phyloP scores from a whole-genome alignment of 495 filamentous ascomycete genomes.

The Haplographium delicatum region DNA sequence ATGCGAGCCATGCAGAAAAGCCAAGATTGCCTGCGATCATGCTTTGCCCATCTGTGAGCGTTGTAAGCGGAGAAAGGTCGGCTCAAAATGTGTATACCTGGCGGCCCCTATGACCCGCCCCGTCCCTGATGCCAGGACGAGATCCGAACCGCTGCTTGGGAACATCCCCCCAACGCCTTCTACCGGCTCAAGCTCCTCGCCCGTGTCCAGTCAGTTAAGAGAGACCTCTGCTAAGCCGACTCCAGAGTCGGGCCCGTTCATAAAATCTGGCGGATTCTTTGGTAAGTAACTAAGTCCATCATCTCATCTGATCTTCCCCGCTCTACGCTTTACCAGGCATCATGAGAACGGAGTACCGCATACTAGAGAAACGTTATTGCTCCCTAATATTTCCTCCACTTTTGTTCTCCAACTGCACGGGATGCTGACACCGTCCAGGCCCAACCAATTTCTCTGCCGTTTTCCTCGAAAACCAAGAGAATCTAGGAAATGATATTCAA shows the following conservation, averaged over 20 bases:
- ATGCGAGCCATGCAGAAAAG: constrained; percentile 49
- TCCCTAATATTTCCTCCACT: too few relatives aligned
- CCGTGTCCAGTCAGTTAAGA: background rate
- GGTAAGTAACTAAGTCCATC: constrained; percentile 10
- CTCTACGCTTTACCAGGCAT: background rate
- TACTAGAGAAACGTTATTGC: too few relatives aligned
- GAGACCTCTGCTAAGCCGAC: constrained; percentile 3
- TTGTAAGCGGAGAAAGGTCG: constrained; percentile 34
- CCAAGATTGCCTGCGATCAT: constrained; percentile 48
- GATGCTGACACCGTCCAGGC: constrained; percentile 7
- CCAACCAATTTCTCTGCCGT: constrained; percentile 25
- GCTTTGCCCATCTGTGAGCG: constrained; percentile 38
- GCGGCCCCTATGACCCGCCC: constrained; percentile 22
- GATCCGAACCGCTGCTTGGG: background rate
- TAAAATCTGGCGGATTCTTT: constrained; percentile 19
- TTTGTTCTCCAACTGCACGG: too few relatives aligned
- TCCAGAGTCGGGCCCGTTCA: constrained; percentile 14
- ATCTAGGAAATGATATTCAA: constrained; percentile 14
- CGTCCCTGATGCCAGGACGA: background rate
- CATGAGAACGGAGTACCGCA: too few relatives aligned
- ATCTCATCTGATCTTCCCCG: background rate
- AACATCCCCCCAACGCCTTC: constrained; percentile 4
- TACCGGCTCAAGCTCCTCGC: constrained; percentile 9
- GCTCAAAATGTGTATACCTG: constrained; percentile 22
- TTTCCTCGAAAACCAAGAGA: constrained; percentile 23